Conservation (phyloP, 805 yeast genomes). For the Sugiyamaella valdiviana region DNA sequence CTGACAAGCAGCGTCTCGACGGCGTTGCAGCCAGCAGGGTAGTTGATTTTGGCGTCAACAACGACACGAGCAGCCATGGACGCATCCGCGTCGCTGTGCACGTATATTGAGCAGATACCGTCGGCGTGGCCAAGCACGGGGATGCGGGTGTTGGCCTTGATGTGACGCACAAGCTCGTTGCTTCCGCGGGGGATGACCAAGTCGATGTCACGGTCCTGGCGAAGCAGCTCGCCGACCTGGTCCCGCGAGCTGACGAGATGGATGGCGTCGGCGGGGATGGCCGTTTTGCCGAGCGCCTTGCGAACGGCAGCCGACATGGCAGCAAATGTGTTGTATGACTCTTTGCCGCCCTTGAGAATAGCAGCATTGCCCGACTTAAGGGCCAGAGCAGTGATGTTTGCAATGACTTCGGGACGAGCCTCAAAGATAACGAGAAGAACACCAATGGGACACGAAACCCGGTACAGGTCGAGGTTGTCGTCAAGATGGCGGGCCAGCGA, state of each 20-base stretch:
- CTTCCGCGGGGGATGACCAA: constrained; percentile 98
- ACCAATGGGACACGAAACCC: constrained; percentile 92
- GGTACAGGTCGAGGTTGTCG: constrained; percentile 75
- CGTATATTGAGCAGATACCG: constrained; percentile 86
- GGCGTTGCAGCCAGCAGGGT: constrained; percentile 99
- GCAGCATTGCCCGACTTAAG: constrained; percentile 96
- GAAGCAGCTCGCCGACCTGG: constrained; percentile 77
- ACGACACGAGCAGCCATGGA: constrained; percentile 68
- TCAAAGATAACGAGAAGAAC: constrained; percentile 89
- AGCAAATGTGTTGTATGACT: constrained; percentile 75
- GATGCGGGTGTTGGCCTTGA: constrained; percentile 82
- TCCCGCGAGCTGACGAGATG: constrained; percentile 86
- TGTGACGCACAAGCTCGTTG: constrained; percentile 78
- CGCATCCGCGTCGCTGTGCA: constrained; percentile 72
- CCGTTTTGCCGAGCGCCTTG: constrained; percentile 51
- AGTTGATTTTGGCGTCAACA: constrained; percentile 87
- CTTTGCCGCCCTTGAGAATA: constrained; percentile 95
- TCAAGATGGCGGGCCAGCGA: constrained; percentile 81
- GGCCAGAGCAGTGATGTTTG: constrained; percentile 92
- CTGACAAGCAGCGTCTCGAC: constrained; percentile 78
- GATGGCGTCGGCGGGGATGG: constrained; percentile 73
- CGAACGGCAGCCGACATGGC: constrained; percentile 71
- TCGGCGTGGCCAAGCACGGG: constrained; percentile 99
- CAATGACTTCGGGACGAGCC: constrained; percentile 96
- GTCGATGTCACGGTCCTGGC: constrained; percentile 85